Percentiles rank a stretch among this genome's conserved stretches.
phyloP scores from a whole-genome alignment of 1,284 basidiomycete species.

The Sporisorium reilianum region DNA sequence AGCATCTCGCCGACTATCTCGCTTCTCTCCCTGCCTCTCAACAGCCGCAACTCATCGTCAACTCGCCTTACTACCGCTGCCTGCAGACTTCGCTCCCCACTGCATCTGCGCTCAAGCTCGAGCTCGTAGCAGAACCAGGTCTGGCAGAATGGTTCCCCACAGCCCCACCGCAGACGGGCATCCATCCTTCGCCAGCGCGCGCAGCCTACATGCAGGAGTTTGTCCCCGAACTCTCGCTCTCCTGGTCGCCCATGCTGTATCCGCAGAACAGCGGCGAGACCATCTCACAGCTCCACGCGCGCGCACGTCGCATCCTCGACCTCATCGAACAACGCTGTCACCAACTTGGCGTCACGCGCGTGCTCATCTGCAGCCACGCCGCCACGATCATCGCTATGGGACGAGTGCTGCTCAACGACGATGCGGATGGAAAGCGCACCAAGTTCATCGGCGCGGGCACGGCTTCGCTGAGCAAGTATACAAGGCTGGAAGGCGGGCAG shows the following conservation, averaged over 20 bases:
- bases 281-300: conserved; percentile 76
- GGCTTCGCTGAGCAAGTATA: conserved; percentile 60
- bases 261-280: conserved; percentile 80
- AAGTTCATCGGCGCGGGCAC: conserved; percentile 59
- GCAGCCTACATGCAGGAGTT: conserved; percentile 77
- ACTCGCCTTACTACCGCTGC: conserved; percentile 78
- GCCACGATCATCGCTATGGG: conserved; percentile 81
- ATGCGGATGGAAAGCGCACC: conserved; percentile 66
- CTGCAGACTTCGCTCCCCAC: conserved; percentile 81
- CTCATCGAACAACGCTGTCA: conserved; percentile 55
- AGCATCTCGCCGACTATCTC: conserved; percentile 78
- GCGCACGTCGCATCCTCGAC: conserved; percentile 74
- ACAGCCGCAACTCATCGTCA: conserved; percentile 78
- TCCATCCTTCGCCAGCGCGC: conserved; percentile 48
- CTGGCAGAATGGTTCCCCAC: conserved; percentile 87
- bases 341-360: conserved; percentile 71
- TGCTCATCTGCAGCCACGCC: conserved; percentile 82
- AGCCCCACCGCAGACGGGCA: conserved; percentile 73
- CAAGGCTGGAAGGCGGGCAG: conserved; percentile 2
- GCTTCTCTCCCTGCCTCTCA: conserved; percentile 76
- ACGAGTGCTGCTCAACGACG: conserved; percentile 75
- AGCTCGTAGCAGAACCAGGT: conserved; percentile 82
- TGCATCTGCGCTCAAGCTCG: conserved; percentile 75
- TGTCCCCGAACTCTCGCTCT: conserved; percentile 73
- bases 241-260: conserved; percentile 75